Conservation (phyloP, 1,284 basidiomycete genomes). For the Cerioporus squamosus region DNA sequence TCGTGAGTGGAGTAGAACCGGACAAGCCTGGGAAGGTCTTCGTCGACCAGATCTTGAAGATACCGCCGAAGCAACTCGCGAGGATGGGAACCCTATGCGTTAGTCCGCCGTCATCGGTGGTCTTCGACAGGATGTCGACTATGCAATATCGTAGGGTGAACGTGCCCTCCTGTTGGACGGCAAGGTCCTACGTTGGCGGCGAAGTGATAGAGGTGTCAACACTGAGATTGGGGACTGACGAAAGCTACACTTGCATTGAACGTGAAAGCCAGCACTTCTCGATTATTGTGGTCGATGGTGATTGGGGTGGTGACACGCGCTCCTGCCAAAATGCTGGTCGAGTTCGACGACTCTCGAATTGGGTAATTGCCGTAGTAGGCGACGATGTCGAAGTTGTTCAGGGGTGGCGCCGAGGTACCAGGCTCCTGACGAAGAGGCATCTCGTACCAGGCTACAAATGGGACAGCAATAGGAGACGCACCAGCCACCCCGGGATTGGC, state of each 20-base stretch:
- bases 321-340: conserved; percentile 61
- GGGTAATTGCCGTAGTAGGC: conserved; percentile 44
- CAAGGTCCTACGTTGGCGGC: conserved; percentile 25
- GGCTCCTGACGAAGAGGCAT: background rate
- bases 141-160: conserved; percentile 33
- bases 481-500: too few species aligned
- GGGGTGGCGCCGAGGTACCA: background rate
- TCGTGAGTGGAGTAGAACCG: conserved; percentile 76
- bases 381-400: conserved; percentile 35
- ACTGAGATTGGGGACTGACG: background rate
- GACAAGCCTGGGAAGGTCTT: conserved; percentile 80
- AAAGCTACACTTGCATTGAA: conserved; percentile 56
- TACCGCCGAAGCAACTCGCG: conserved; percentile 71
- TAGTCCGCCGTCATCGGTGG: conserved; percentile 35
- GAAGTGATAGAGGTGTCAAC: background rate
- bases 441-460: too few species aligned
- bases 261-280: conserved; percentile 65
- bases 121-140: conserved; percentile 28
- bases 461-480: background rate
- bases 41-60: conserved; percentile 76
- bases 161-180: conserved; percentile 32
- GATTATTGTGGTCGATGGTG: conserved; percentile 60
- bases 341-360: conserved; percentile 54
- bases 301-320: conserved; percentile 67
- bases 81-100: conserved; percentile 46